phyloP scores from a whole-genome alignment of 177 flowering plant species.

The Vitis hybrid region DNA sequence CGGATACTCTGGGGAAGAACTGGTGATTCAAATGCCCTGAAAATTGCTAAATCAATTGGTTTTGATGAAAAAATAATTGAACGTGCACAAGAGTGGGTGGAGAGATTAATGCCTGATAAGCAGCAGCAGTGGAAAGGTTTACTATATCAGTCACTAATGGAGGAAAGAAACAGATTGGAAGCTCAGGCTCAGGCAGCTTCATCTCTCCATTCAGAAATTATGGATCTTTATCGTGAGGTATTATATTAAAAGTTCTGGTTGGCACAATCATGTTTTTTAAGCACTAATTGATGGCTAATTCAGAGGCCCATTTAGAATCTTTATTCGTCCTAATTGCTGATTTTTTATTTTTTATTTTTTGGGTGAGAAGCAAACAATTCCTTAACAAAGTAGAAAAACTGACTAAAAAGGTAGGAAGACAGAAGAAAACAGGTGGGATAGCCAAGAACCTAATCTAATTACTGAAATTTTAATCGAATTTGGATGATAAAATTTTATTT shows the following conservation, averaged over 20 bases:
- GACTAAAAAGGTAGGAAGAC: too few species aligned
- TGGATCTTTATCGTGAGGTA: conserved; percentile 77
- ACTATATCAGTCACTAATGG: conserved; percentile 65
- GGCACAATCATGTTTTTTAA: neutral
- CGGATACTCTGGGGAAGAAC: conserved; percentile 79
- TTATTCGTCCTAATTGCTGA: too few species aligned
- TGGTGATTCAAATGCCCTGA: conserved; percentile 88
- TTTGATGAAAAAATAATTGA: conserved; percentile 62
- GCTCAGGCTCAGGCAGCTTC: conserved; percentile 59
- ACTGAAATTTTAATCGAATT: too few species aligned
- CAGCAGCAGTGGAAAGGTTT: conserved; percentile 62
- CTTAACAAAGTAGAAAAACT: too few species aligned
- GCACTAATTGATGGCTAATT: too few species aligned
- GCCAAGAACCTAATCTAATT: too few species aligned
- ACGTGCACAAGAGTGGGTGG: conserved; percentile 71
- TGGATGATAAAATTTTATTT: too few species aligned
- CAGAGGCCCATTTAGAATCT: too few species aligned
- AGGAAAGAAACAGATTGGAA: conserved; percentile 67
- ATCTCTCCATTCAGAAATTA: conserved; percentile 61
- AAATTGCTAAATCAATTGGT: conserved; percentile 77
- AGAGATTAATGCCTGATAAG: conserved; percentile 70
- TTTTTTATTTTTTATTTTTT: too few species aligned
- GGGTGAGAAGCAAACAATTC: too few species aligned
- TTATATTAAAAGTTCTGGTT: neutral
- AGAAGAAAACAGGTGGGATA: too few species aligned